Base-by-base conservation (phyloP, 352 stramenopile species). In the Lagenidium sp. region DNA sequence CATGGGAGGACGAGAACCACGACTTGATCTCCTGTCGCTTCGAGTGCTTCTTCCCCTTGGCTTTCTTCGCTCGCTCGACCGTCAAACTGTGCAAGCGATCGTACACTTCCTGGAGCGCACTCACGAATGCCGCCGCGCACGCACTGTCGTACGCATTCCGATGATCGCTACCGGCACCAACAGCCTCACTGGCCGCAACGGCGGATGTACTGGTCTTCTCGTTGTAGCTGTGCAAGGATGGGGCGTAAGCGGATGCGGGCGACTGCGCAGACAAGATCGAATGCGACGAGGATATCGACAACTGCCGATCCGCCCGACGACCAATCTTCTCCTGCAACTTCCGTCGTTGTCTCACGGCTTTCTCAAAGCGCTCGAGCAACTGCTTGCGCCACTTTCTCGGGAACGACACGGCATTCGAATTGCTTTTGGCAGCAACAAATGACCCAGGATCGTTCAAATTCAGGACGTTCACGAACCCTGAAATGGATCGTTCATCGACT, bases 1-100 rank as follows among this genome's bases (percentile, higher is more conserved):
- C 78, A 53, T 90, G 78, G 10, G 74, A 83, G 2, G 74, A 87
- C 30, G 75, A 87, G 32, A 90, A 90, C 78, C 78, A 90, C 26
- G 78, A 74, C 57, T 85, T 85, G 58, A 90, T 77, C 51, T 90
- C 78, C 38, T 90, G 74, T 0, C 73, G 67, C 50, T 87, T 87
- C 13, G 77, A 89, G 38, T 76, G 57, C 19, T 77, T 73, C 15
- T 59, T 70, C 41, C 57, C 68, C 40, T 76, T 76, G 6, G 60
- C 50, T 45, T 87, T 87, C 44, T 75, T 75, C 4, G 78, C 63
- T 16, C 75, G 79, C 21, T 89, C 74, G 4, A 58, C 57, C 41
- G 74, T 82, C 16, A 85, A 46, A 29, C 55, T 52, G 13, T 58
- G 30, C 16, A 90, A 32, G 16, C 77, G 77, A 32, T 82, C 75